phyloP scores from a whole-genome alignment of 2,329 filamentous ascomycete species.

The Diaporthe vaccinii region DNA sequence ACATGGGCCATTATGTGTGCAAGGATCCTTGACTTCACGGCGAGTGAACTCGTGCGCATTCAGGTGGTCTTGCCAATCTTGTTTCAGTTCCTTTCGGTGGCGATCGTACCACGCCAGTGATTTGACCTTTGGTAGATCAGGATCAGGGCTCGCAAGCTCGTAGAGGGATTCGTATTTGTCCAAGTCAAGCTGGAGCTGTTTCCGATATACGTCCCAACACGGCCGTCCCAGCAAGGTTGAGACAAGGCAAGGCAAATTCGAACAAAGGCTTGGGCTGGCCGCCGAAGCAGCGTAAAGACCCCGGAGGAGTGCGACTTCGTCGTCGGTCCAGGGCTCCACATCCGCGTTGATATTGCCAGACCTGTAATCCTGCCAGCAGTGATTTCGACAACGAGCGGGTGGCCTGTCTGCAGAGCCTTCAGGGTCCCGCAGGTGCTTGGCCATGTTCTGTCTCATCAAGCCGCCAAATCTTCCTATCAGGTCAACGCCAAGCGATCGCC shows the following conservation, averaged over 20 bases:
- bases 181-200: conserved; percentile 57
- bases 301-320: conserved; percentile 62
- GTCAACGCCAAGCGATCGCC: conserved; percentile 67
- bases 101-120: conserved; percentile 69
- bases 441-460: conserved; percentile 48
- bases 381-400: conserved; percentile 50
- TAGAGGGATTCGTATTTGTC: conserved; percentile 45
- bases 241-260: conserved; percentile 63
- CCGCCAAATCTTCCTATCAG: conserved; percentile 53
- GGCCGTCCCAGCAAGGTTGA: conserved; percentile 64
- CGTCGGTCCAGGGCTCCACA: conserved; percentile 60
- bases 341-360: conserved; percentile 49
- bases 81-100: conserved; percentile 65
- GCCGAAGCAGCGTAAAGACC: conserved; percentile 55
- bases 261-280: conserved; percentile 34
- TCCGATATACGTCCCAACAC: conserved; percentile 66
- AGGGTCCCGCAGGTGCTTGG: conserved; percentile 46
- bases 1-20: conserved; percentile 78
- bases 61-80: conserved; percentile 69
- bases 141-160: conserved; percentile 42
- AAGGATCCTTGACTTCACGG: conserved; percentile 73
- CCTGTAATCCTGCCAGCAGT: conserved; percentile 58
- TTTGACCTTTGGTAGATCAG: conserved; percentile 56
- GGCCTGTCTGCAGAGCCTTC: conserved; percentile 8
- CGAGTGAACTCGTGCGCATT: conserved; percentile 68